Conservation (phyloP, 768 basidiomycete genomes). For the Lentinula guzmanii region DNA sequence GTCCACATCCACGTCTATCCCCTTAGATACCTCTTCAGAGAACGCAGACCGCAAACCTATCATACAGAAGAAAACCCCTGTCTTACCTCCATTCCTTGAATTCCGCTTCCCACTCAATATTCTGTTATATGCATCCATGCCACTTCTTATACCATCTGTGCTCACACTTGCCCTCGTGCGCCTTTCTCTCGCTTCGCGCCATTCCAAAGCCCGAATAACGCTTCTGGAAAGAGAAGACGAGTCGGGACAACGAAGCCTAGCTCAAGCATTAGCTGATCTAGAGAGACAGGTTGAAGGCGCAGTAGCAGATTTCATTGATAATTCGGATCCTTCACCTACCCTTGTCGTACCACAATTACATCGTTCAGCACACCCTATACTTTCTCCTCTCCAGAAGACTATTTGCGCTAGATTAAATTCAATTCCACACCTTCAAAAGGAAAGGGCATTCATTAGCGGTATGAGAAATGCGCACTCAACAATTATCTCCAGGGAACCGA, state of each 20-base stretch:
- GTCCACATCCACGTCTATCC: background rate
- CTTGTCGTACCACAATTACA: slow-evolving; percentile 7
- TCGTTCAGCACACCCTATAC: slow-evolving; percentile 31
- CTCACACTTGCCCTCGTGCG: slow-evolving; percentile 49
- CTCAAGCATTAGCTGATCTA: slow-evolving; percentile 48
- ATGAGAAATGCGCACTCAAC: slow-evolving; percentile 64
- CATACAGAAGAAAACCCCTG: slow-evolving; percentile 11
- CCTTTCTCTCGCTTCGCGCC: slow-evolving; percentile 48
- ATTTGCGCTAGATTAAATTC: slow-evolving; percentile 59
- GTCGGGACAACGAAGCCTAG: slow-evolving; percentile 29
- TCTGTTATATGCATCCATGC: slow-evolving; percentile 47
- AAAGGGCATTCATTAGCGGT: slow-evolving; percentile 55
- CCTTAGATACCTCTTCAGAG: slow-evolving; percentile 5
- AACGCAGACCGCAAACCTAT: slow-evolving; percentile 30
- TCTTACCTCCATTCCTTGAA: slow-evolving; percentile 53
- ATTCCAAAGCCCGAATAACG: slow-evolving; percentile 61
- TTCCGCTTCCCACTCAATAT: slow-evolving; percentile 65
- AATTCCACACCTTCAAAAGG: slow-evolving; percentile 65
- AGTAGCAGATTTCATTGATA: slow-evolving; percentile 55
- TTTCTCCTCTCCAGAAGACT: slow-evolving; percentile 51
- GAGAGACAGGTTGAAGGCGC: slow-evolving; percentile 58
- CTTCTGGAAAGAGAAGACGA: slow-evolving; percentile 53
- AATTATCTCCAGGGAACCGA: slow-evolving; percentile 45
- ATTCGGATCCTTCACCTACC: slow-evolving; percentile 21
- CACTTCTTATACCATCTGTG: slow-evolving; percentile 58